Evolutionary conservation across 140 eudicot species (phyloP).

Genomic region (Anethum foeniculum): DNA sequence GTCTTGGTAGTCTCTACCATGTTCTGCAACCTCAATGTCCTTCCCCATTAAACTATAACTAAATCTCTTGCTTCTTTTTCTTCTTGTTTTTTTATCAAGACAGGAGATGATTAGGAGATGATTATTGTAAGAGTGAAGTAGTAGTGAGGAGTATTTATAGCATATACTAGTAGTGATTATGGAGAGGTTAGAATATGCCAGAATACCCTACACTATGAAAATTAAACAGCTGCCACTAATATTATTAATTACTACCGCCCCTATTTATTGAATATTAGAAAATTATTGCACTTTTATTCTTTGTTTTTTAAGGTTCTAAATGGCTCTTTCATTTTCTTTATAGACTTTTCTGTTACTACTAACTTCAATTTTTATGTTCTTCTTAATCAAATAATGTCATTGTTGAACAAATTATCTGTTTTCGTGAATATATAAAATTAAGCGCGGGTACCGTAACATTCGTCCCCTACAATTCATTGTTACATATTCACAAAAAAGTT

Average conservation of each 20-base stretch:
- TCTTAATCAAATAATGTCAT: too few relatives aligned
- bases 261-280: not conserved
- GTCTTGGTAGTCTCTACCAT: constrained; percentile 7
- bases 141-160: constrained; percentile 1
- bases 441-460: too few relatives aligned
- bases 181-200: not conserved
- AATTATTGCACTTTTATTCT: not conserved
- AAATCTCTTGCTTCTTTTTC: not conserved
- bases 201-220: not conserved
- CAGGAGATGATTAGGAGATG: not conserved
- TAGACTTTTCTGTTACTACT: too few relatives aligned
- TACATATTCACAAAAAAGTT: too few relatives aligned
- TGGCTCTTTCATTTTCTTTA: not conserved
- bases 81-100: not conserved
- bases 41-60: not conserved
- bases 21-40: not conserved
- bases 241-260: not conserved
- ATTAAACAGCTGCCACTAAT: not conserved
- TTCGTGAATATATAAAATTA: too few relatives aligned
- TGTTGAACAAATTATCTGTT: too few relatives aligned
- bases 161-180: not conserved
- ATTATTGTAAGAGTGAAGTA: not conserved
- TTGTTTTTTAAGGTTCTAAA: not conserved
- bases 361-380: too few relatives aligned
- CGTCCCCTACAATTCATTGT: too few relatives aligned